Conservation (phyloP, 73 alveolate species). For the Tetrahymena thermophila region DNA sequence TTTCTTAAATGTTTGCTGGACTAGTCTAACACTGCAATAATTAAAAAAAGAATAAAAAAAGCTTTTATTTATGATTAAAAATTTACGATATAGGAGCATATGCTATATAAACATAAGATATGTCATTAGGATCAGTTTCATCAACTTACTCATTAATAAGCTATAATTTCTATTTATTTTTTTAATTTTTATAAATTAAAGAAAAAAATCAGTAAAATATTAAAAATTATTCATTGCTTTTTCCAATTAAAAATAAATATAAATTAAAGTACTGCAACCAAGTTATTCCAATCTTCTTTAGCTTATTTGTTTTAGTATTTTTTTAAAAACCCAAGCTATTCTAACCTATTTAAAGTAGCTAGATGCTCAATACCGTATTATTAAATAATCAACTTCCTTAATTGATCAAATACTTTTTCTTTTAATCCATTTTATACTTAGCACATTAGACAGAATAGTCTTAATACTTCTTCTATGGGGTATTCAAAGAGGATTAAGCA, state of each 20-base stretch:
- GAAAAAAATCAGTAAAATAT: too few species aligned
- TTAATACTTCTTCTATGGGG: neutral
- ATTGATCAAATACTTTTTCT: neutral
- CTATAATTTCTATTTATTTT: neutral
- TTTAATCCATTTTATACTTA: neutral
- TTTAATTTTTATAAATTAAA: too few species aligned
- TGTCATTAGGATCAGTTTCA: neutral
- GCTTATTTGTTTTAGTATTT: neutral
- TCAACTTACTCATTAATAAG: neutral
- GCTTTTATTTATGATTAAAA: neutral
- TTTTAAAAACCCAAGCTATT: neutral
- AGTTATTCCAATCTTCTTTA: neutral
- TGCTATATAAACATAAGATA: neutral
- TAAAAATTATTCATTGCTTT: too few species aligned
- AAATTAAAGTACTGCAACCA: neutral
- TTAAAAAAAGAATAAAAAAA: too few species aligned
- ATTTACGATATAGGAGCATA: neutral
- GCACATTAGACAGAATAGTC: neutral
- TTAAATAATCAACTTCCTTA: neutral
- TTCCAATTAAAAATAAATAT: too few species aligned
- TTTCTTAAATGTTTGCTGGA: neutral
- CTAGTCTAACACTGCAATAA: neutral
- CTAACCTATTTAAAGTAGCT: neutral
- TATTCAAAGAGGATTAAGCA: neutral
- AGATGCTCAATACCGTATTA: neutral